A percentile compares a stretch with the other conserved stretches of the same genome.
Evolutionary conservation across 768 basidiomycete species (phyloP).

Genomic region (Amanita subjunquillea): DNA sequence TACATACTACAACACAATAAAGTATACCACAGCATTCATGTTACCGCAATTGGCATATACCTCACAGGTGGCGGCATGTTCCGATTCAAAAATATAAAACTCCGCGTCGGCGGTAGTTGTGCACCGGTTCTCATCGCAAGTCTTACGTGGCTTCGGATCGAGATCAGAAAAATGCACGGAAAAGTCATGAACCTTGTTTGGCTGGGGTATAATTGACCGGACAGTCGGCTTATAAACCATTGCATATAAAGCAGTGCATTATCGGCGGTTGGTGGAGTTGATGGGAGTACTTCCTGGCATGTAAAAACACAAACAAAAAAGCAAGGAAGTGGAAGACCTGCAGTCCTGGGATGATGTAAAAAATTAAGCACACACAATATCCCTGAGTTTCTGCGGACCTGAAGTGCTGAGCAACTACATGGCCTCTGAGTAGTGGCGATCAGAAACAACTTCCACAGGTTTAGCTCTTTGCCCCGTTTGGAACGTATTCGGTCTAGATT

Average conservation of each 20-base stretch:
- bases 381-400: not conserved
- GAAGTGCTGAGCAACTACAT: not conserved
- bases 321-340: too few species aligned
- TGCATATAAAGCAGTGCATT: not conserved
- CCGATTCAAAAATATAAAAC: not conserved
- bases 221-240: not conserved
- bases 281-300: not conserved
- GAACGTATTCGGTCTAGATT: slow-evolving; percentile 17
- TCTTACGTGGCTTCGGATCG: not conserved
- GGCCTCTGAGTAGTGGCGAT: not conserved
- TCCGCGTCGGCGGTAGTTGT: not conserved
- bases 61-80: not conserved
- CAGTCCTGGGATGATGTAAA: too few species aligned
- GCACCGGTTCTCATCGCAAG: not conserved
- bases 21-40: not conserved
- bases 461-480: not conserved
- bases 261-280: not conserved
- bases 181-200: not conserved
- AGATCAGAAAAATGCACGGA: not conserved
- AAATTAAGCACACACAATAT: not conserved
- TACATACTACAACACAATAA: not conserved
- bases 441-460: not conserved
- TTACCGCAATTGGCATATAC: not conserved
- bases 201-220: not conserved
- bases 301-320: too few species aligned